phyloP scores from a whole-genome alignment of 306 rosid genomes.

The Boehmeria nivea region DNA sequence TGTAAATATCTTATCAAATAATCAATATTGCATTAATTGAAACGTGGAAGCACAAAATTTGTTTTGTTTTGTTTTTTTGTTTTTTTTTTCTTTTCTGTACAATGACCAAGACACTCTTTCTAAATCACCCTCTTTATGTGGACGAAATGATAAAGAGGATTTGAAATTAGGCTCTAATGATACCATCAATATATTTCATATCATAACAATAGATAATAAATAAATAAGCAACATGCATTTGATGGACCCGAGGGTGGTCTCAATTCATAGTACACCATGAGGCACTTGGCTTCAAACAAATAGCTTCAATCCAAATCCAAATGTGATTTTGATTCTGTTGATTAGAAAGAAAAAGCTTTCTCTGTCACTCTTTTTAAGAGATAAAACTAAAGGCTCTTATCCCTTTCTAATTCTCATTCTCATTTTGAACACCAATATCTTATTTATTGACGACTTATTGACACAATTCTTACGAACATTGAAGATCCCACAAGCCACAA shows the following conservation, averaged over 20 bases:
- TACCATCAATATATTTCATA: neutral
- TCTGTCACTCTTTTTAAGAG: neutral
- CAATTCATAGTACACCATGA: conserved; percentile 15
- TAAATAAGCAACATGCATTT: no score
- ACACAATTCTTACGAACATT: no score
- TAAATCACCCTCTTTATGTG: no score
- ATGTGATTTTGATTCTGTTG: conserved; percentile 8
- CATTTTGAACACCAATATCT: neutral
- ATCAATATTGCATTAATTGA: neutral
- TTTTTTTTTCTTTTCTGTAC: neutral
- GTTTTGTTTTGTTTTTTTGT: neutral
- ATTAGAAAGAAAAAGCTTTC: neutral
- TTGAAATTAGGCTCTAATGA: no score
- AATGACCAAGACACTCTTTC: neutral
- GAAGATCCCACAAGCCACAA: conserved; percentile 2
- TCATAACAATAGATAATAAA: no score
- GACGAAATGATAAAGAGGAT: no score
- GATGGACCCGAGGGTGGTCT: conserved; percentile 13
- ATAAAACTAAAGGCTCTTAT: conserved; percentile 10
- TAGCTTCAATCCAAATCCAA: neutral
- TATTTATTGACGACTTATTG: no score
- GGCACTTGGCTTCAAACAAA: conserved; percentile 4
- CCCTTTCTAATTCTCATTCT: conserved; percentile 13
- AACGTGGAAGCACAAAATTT: neutral
- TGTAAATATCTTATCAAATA: neutral